Conservation (phyloP, 2,329 filamentous ascomycete species). For the Pleurostoma richardsiae region DNA sequence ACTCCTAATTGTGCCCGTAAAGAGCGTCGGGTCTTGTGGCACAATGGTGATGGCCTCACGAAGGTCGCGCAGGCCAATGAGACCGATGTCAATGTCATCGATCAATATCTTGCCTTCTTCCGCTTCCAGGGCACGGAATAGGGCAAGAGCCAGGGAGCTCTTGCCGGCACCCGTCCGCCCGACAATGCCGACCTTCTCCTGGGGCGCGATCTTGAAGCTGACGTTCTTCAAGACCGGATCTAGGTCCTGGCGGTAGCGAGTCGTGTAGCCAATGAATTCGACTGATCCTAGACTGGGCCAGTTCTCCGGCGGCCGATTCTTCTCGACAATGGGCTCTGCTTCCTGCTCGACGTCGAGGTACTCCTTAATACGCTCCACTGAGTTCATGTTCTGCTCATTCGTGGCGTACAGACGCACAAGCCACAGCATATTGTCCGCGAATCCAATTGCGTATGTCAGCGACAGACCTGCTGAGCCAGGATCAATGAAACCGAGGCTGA, state of each 20-base stretch:
- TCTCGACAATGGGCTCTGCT: slow-evolving; percentile 69
- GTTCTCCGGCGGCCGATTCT: slow-evolving; percentile 68
- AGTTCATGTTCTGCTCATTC: slow-evolving; percentile 99
- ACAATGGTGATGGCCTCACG: slow-evolving; percentile 95
- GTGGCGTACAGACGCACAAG: slow-evolving; percentile 88
- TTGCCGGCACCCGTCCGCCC: slow-evolving; percentile 95
- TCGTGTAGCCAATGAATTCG: slow-evolving; percentile 84
- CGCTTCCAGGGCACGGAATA: slow-evolving; percentile 91
- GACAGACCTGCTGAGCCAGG: slow-evolving; percentile 90
- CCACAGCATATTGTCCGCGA: slow-evolving; percentile 96
- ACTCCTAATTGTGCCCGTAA: slow-evolving; percentile 83
- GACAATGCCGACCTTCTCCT: slow-evolving; percentile 93
- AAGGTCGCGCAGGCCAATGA: slow-evolving; percentile 88
- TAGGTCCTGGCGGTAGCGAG: slow-evolving; percentile 80
- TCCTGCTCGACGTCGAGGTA: slow-evolving; percentile 97
- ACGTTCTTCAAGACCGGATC: slow-evolving; percentile 81
- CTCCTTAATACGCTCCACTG: slow-evolving; percentile 94
- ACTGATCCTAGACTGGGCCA: slow-evolving; percentile 87
- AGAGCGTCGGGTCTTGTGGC: slow-evolving; percentile 92
- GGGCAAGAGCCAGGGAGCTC: slow-evolving; percentile 85
- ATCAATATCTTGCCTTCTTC: slow-evolving; percentile 86
- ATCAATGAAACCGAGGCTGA: slow-evolving; percentile 78
- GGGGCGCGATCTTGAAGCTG: slow-evolving; percentile 78
- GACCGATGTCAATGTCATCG: slow-evolving; percentile 83
- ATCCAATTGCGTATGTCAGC: slow-evolving; percentile 91